Evolutionary conservation across 2,329 filamentous ascomycete genomes (phyloP).

Genomic region (Zymoseptoria tritici): DNA sequence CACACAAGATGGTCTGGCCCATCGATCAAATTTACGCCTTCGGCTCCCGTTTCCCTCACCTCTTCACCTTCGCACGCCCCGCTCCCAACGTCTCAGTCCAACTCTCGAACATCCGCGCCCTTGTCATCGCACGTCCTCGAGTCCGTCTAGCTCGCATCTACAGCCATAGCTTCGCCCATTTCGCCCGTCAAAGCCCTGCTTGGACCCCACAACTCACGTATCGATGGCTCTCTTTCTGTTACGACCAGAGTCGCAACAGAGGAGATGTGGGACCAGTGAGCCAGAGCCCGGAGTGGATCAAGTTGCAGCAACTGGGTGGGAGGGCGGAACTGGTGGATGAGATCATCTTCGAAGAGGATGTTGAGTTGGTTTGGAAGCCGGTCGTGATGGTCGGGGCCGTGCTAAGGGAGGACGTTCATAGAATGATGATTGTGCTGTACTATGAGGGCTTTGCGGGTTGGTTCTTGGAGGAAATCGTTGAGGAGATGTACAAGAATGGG

Average conservation of each 20-base stretch:
- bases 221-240: neutral
- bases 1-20: neutral
- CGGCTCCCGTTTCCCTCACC: neutral
- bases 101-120: neutral
- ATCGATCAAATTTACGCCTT: neutral
- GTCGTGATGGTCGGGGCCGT: neutral
- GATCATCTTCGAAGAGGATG: neutral
- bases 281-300: neutral
- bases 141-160: neutral
- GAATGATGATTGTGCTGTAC: neutral
- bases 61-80: neutral
- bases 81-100: neutral
- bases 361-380: neutral
- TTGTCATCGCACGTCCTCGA: neutral
- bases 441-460: neutral
- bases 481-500: neutral
- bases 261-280: neutral
- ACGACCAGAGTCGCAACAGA: neutral
- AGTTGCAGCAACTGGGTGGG: neutral
- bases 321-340: neutral
- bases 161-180: neutral
- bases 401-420: neutral
- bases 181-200: neutral
- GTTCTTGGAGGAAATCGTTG: neutral
- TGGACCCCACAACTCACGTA: neutral